These are phyloP conservation scores for Immersiporthe knoxdaviesiana DNA, from an alignment of 2,329 filamentous ascomycete genomes.

Conservation along the genomic window DNA sequence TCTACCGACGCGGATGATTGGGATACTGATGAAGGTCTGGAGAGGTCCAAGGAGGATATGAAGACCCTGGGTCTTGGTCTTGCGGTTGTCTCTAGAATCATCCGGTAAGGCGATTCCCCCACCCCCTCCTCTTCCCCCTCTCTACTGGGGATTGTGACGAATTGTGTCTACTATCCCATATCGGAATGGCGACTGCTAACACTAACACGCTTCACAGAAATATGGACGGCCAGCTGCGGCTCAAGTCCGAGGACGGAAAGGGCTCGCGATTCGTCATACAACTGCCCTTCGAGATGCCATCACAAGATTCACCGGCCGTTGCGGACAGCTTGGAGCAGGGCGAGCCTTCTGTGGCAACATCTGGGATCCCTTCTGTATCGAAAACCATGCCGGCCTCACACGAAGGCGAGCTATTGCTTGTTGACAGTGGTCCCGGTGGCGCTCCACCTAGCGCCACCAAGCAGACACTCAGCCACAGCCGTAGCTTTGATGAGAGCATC, in stretches of 20 bases:
- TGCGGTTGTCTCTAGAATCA: slow-evolving; percentile 83
- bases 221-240: slow-evolving; percentile 83
- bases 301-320: slow-evolving; percentile 17
- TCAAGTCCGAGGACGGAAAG: slow-evolving; percentile 82
- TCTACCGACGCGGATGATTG: slow-evolving; percentile 46
- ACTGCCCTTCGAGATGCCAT: slow-evolving; percentile 71
- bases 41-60: slow-evolving; percentile 38
- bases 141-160: not conserved
- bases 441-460: slow-evolving; percentile 25
- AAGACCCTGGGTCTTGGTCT: slow-evolving; percentile 76
- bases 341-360: slow-evolving; percentile 29
- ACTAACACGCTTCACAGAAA: slow-evolving; percentile 48
- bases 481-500: slow-evolving; percentile 42
- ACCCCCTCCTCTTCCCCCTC: not conserved
- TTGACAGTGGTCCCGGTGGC: slow-evolving; percentile 49
- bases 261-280: slow-evolving; percentile 83
- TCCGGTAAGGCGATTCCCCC: slow-evolving; percentile 51
- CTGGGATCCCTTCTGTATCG: slow-evolving; percentile 39
- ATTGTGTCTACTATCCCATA: not conserved
- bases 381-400: slow-evolving; percentile 38
- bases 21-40: slow-evolving; percentile 32
- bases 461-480: slow-evolving; percentile 33
- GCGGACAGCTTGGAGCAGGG: slow-evolving; percentile 1
- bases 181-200: not conserved
- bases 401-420: slow-evolving; percentile 63